Base-by-base conservation (phyloP, 2,329 filamentous ascomycete species). In the Colletotrichum aenigma region DNA sequence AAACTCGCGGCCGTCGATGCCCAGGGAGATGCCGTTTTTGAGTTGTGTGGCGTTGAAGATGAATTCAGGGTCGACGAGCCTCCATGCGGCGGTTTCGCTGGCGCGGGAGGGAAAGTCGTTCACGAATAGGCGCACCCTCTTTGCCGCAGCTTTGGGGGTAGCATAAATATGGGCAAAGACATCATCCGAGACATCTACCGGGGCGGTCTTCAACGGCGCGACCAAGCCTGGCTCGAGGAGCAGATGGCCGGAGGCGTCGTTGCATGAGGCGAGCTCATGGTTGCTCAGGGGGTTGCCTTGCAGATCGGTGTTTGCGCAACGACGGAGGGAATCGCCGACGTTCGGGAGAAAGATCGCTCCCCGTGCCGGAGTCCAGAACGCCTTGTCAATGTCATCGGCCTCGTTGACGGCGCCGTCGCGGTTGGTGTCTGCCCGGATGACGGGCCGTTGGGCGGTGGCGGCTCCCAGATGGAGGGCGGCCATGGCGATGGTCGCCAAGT, bases 291-390 rank as follows among this genome's bases (percentile, higher is more conserved):
- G 64, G 52, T 62, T 78, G 30, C 18, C 77, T 18, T 43, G 58
- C 24, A 32, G 75, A 58, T 75, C 77, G 24, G 38, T 34, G 9
- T 70, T 73, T 1, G 81, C 80, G 76, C 84, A 85, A 7, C 83
- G 82, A 7, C 73, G 56, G 62, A 79, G 61, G 4, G 80, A 81
- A 71, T 86, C 84, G 12, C 80, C 83, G 21, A 85, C 83, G 70
- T 84, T 84, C n/a, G 84, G 79, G 2, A 86, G 79, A 66, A 86
- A 83, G 28, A 85, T 78, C n/a, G 84, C 83, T 8, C 83, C 83
- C 2, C 68, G 71, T 0, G 62, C 28, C 1, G 70, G 7, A 0
- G 80, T 80, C 82, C 81, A 83, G 0, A 38, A 48, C 0, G 70
- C 38, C 74, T 84, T 85, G 4, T 73, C 76, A 0, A n/a, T 13